A percentile compares a stretch with the other conserved stretches of the same genome.
Evolutionary conservation across 768 basidiomycete genomes (phyloP).

Genomic region (Lactifluus subvellereus): DNA sequence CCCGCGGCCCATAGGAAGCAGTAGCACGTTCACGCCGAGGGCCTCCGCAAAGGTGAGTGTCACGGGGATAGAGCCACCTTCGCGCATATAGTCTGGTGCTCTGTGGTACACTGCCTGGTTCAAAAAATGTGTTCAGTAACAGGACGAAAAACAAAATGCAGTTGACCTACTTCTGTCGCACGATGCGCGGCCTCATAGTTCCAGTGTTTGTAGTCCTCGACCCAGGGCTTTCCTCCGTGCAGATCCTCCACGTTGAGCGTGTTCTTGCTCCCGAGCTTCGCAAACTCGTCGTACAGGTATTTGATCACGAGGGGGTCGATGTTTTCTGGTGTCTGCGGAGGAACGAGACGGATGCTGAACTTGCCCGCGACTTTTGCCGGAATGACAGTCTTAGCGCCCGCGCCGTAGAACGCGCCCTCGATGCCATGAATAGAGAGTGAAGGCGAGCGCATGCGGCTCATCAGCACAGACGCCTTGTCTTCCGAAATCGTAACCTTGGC

Average conservation of each 20-base stretch:
- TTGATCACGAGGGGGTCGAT: slow-evolving; percentile 64
- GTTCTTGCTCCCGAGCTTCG: slow-evolving; percentile 82
- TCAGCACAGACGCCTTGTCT: slow-evolving; percentile 74
- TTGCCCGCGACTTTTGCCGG: slow-evolving; percentile 86
- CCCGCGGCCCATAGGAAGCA: slow-evolving; percentile 89
- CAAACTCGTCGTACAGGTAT: slow-evolving; percentile 75
- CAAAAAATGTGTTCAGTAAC: background rate
- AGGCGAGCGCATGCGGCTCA: slow-evolving; percentile 91
- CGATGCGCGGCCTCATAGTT: slow-evolving; percentile 84
- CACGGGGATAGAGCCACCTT: slow-evolving; percentile 93
- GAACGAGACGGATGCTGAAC: slow-evolving; percentile 92
- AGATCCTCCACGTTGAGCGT: slow-evolving; percentile 62
- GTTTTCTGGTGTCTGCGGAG: slow-evolving; percentile 75
- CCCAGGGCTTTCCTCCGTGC: slow-evolving; percentile 88
- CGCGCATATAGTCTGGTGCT: slow-evolving; percentile 78
- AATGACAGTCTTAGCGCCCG: slow-evolving; percentile 89
- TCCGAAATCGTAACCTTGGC: slow-evolving; percentile 64
- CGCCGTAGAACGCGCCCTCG: slow-evolving; percentile 85
- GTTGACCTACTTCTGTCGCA: slow-evolving; percentile 61
- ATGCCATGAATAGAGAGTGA: slow-evolving; percentile 92
- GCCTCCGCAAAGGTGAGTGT: slow-evolving; percentile 91
- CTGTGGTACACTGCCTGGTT: slow-evolving; percentile 54
- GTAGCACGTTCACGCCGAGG: slow-evolving; percentile 76
- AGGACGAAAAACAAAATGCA: background rate
- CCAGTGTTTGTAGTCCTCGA: slow-evolving; percentile 82